Percentiles rank a stretch among this genome's conserved stretches.
Evolutionary conservation across 768 basidiomycete genomes (phyloP).

Genomic region (Mrakia frigida): DNA sequence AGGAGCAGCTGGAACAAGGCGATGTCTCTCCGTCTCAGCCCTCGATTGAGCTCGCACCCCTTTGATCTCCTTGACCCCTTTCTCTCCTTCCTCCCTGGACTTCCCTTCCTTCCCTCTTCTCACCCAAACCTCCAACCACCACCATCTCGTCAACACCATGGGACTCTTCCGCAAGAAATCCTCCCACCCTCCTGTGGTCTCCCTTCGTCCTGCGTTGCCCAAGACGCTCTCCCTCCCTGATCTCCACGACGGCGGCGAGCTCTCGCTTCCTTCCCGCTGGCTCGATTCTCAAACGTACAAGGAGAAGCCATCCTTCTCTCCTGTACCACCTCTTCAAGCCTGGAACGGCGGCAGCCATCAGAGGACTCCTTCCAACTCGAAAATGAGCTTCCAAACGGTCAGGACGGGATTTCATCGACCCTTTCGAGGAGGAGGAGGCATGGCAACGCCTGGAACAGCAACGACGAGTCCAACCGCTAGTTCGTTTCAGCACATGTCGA

Average conservation of each 20-base stretch:
- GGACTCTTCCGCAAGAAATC: conserved; percentile 13
- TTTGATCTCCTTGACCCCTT: background rate
- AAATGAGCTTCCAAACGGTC: background rate
- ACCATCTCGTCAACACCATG: background rate
- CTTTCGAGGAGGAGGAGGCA: background rate
- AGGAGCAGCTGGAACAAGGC: too few relatives aligned
- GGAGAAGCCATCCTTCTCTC: background rate
- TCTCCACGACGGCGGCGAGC: background rate
- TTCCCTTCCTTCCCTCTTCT: background rate
- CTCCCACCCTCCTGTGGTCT: background rate
- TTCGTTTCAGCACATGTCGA: background rate
- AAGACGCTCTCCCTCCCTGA: conserved; percentile 10
- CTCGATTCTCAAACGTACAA: background rate
- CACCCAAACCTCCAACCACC: background rate
- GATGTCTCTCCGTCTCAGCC: too few relatives aligned
- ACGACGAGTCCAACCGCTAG: background rate
- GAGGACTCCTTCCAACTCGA: background rate
- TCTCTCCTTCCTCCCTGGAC: background rate
- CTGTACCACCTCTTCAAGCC: background rate
- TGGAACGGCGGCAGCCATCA: background rate
- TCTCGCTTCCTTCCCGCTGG: conserved; percentile 4
- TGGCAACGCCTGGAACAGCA: background rate
- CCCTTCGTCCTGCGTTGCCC: background rate
- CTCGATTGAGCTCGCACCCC: too few relatives aligned
- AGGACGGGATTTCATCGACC: background rate